These are phyloP conservation scores for Ambrosiella beaveri DNA, from an alignment of 2,329 filamentous ascomycete genomes.

Conservation along the genomic window DNA sequence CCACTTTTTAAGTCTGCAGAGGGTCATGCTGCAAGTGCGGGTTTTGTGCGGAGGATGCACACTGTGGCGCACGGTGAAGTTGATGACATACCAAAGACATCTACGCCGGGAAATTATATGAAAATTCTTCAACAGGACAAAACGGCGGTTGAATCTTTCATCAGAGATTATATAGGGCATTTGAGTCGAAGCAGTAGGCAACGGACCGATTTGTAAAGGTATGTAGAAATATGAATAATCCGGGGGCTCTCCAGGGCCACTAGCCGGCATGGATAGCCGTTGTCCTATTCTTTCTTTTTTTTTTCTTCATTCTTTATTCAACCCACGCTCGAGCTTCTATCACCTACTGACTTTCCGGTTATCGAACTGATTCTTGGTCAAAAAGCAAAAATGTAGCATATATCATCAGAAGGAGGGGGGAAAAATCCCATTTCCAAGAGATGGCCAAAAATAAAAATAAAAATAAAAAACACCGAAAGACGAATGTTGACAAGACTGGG, in stretches of 20 bases:
- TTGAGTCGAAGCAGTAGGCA: too few relatives aligned
- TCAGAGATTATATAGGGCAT: too few relatives aligned
- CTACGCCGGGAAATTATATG: neutral
- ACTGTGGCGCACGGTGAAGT: neutral
- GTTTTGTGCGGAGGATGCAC: slow-evolving; percentile 7
- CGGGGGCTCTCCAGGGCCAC: too few relatives aligned
- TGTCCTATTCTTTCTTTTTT: neutral
- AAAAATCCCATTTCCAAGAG: neutral
- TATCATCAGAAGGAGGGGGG: neutral
- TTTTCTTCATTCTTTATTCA: too few relatives aligned
- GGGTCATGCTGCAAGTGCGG: neutral
- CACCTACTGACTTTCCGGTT: too few relatives aligned
- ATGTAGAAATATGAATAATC: too few relatives aligned
- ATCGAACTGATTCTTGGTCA: too few relatives aligned
- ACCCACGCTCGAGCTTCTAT: too few relatives aligned
- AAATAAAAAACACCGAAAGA: neutral
- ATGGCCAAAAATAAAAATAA: neutral
- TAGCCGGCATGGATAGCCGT: too few relatives aligned
- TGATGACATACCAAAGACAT: neutral
- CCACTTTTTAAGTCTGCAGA: neutral
- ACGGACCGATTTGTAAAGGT: too few relatives aligned
- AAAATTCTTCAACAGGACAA: neutral
- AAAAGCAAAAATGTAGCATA: too few relatives aligned
- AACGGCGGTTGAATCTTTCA: too few relatives aligned
- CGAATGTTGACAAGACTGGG: slow-evolving; percentile 12